These are phyloP conservation scores for Lagenidium sp. DNA, from an alignment of 352 stramenopile species.

Conservation along the genomic window DNA sequence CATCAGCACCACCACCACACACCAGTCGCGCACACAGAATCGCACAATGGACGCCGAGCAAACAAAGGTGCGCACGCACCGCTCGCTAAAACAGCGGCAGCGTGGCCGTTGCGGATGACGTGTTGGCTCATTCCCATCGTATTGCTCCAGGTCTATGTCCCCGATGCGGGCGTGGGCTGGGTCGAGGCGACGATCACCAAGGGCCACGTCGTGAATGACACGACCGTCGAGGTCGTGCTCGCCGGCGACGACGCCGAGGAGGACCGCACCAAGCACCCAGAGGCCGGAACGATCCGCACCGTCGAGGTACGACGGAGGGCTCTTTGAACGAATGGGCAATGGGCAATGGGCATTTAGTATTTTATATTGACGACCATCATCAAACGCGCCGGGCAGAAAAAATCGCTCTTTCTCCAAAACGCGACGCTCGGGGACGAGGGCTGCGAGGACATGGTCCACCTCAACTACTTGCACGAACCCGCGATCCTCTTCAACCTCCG, in stretches of 20 bases:
- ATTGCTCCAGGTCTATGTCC: slow-evolving; percentile 79
- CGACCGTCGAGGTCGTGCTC: slow-evolving; percentile 74
- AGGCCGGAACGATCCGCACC: slow-evolving; percentile 36
- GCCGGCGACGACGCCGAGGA: slow-evolving; percentile 65
- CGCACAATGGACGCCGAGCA: slow-evolving; percentile 21
- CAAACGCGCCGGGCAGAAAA: slow-evolving; percentile 40
- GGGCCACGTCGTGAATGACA: slow-evolving; percentile 66
- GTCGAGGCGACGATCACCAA: slow-evolving; percentile 80
- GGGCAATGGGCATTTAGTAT: no score
- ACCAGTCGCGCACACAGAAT: no score
- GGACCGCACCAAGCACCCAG: slow-evolving; percentile 46
- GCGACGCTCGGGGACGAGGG: slow-evolving; percentile 34
- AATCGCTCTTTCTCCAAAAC: slow-evolving; percentile 71
- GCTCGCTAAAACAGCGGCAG: neutral
- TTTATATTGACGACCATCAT: no score
- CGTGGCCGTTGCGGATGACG: neutral
- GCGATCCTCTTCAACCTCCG: slow-evolving; percentile 91
- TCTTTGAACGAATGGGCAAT: no score
- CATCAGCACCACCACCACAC: neutral
- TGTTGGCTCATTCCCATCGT: no score
- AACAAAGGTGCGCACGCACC: slow-evolving; percentile 13
- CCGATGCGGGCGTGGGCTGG: slow-evolving; percentile 68
- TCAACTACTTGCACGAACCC: slow-evolving; percentile 89
- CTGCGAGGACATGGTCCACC: slow-evolving; percentile 78
- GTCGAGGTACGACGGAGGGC: no score